Evolutionary conservation across 441 rosid species (phyloP).

Genomic region (Gossypium davidsonii): DNA sequence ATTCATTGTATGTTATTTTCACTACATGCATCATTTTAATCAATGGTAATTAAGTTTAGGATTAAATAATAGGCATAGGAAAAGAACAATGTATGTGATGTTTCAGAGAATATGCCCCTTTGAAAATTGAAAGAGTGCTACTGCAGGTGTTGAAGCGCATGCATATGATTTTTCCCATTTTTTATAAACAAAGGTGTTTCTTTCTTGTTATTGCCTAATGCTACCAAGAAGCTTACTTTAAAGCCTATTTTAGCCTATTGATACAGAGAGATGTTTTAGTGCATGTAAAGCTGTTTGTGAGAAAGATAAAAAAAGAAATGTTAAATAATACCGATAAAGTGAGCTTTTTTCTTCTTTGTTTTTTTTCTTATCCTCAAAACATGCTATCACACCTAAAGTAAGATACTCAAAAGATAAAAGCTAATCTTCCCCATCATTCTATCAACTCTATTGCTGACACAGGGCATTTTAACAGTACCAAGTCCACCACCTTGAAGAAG

Average conservation of each 20-base stretch:
- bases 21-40: background rate
- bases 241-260: background rate
- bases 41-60: background rate
- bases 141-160: background rate
- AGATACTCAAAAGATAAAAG: constrained; percentile 5
- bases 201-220: background rate
- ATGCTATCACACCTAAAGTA: background rate
- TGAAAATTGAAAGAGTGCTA: constrained; percentile 7
- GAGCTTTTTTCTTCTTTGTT: background rate
- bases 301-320: background rate
- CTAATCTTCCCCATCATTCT: constrained; percentile 2
- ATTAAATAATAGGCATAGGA: background rate
- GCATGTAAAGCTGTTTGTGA: background rate
- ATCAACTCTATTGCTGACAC: background rate
- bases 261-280: background rate
- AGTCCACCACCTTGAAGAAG: background rate
- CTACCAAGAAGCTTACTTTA: background rate
- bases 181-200: background rate
- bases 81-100: background rate
- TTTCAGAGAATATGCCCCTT: background rate
- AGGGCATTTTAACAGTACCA: background rate
- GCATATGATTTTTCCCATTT: background rate
- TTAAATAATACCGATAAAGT: background rate
- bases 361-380: background rate
- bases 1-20: background rate